Percentiles rank a stretch among this genome's conserved stretches.
These are phyloP conservation scores for Schoenoplectus triqueter DNA, from an alignment of 202 grass and related monocot genomes.

Conservation along the genomic window DNA sequence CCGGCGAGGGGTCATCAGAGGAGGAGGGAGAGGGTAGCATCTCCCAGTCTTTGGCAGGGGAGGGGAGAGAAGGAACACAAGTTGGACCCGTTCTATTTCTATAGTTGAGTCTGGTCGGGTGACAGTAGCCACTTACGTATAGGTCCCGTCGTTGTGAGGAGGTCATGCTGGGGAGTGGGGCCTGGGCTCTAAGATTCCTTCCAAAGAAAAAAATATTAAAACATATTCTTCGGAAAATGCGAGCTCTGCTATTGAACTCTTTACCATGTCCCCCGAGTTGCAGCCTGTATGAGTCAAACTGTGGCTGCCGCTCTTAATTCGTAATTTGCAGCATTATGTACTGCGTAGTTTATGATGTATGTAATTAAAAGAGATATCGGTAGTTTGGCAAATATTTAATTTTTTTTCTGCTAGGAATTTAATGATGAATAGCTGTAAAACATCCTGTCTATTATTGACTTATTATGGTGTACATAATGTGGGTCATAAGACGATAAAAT, in stretches of 20 bases:
- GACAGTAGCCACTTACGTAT: constrained; percentile 18
- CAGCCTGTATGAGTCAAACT: background rate
- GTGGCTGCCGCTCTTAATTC: no score
- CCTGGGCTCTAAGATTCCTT: background rate
- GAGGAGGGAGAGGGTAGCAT: constrained; percentile 35
- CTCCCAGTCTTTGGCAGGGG: background rate
- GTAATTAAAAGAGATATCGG: background rate
- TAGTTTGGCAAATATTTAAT: background rate
- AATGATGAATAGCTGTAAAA: background rate
- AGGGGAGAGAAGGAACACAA: background rate
- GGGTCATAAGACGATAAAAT: no score
- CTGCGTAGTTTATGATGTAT: background rate
- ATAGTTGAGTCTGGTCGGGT: background rate
- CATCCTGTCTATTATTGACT: background rate
- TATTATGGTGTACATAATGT: background rate
- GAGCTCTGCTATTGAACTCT: background rate
- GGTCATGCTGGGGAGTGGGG: background rate
- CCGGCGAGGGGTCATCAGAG: constrained; percentile 13
- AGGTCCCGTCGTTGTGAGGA: background rate
- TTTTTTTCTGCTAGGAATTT: background rate
- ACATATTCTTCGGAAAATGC: background rate
- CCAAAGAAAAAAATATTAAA: background rate
- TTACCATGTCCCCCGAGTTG: background rate
- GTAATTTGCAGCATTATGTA: background rate
- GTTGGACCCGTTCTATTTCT: constrained; percentile 17